Base-by-base conservation (phyloP, 2,329 filamentous ascomycete species). In the Sporothrix humicola region DNA sequence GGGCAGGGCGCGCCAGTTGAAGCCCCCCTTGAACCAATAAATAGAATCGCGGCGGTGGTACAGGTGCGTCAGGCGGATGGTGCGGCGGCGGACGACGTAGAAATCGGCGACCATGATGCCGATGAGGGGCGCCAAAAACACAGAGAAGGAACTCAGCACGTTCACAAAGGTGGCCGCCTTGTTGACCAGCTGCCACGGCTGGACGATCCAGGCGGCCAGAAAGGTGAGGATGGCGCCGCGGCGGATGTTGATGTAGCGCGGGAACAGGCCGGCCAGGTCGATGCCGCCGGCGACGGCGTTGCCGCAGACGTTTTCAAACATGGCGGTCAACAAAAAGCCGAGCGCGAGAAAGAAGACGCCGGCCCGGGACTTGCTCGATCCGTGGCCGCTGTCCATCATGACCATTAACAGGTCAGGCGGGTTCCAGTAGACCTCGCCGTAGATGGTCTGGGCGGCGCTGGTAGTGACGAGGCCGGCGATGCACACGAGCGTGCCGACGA, bases 231-330 rank as follows among this genome's bases (percentile, higher is more conserved):
- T 85, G 2, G 83, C 83, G 0, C 88, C 88, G 1, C 88, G 83
- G 4, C 87, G 81, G 73, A 89, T 89, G 77, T 87, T 88, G 79
- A 90, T 84, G 75, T 85, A 88, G 56, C 81, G 82, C 0, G 87
- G 86, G 73, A 84, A 84, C 0, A 88, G 78, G 0, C 84, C 85
- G 0, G 87, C 83, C 68, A 89, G 80, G 76, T 89, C 88, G 82
- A 89, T 88, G 6, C 87, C 87, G 2, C 83, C 82, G 0, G 84
- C 84, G 75, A 87, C 82, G 0, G 83, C 82, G 76, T 88, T 88
- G 71, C 84, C 81, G 54, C 85, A 81, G 10, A 82, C 80, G 75
- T 84, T 83, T 75, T 85, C 82, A 5, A 82, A 84, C 26, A 87
- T 79, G 75, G 86, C 84, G 12, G 81, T 83, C 0, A 84, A 79